Conservation (phyloP, 441 rosid genomes). For the Gossypium davidsonii region DNA sequence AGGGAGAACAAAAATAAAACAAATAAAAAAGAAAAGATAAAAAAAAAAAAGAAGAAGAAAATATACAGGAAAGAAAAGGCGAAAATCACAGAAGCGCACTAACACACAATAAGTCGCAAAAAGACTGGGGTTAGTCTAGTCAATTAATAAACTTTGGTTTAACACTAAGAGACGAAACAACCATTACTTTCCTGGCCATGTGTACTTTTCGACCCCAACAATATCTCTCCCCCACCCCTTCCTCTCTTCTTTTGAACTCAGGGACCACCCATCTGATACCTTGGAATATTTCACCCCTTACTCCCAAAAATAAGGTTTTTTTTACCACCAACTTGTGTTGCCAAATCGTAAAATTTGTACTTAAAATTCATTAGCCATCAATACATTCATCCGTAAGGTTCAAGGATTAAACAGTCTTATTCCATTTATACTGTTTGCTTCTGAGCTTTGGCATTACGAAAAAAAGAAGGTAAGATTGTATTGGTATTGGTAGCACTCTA, state of each 20-base stretch:
- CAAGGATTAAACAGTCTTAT: background rate
- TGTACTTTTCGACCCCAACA: conserved; percentile 26
- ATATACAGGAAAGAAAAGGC: conserved; percentile 8
- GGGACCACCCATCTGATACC: conserved; percentile 14
- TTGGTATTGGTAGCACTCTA: background rate
- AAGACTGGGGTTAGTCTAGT: conserved; percentile 21
- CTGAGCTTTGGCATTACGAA: background rate
- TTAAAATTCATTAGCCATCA: background rate
- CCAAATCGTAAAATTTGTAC: background rate
- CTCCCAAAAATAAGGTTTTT: background rate
- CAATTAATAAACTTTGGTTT: conserved; percentile 39
- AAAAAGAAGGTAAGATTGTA: background rate
- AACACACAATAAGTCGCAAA: conserved; percentile 15
- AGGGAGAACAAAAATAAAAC: background rate
- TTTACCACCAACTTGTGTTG: background rate
- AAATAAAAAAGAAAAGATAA: background rate
- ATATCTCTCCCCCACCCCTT: background rate
- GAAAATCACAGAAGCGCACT: conserved; percentile 35
- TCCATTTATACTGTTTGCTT: background rate
- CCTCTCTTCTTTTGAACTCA: conserved; percentile 6
- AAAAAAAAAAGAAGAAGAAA: background rate
- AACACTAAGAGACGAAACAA: conserved; percentile 28
- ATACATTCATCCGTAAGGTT: background rate
- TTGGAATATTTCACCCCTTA: background rate
- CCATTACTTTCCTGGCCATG: conserved; percentile 32